These are phyloP conservation scores for Diaporthe australafricana DNA, from an alignment of 2,329 filamentous ascomycete species.

Conservation along the genomic window DNA sequence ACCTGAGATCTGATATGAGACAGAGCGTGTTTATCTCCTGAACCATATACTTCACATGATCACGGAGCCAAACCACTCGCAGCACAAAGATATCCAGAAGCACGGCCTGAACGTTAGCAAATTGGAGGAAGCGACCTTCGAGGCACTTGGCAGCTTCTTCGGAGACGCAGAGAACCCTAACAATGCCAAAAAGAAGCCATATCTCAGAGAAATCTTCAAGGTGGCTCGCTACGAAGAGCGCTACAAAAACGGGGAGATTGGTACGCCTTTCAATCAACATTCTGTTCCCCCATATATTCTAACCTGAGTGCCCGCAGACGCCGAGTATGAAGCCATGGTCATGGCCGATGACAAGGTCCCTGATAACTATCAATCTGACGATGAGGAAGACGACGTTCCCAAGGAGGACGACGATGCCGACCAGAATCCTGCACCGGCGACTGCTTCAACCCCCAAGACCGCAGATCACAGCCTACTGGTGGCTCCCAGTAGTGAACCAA, in stretches of 20 bases:
- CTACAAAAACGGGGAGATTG: conserved; percentile 67
- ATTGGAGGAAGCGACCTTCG: conserved; percentile 68
- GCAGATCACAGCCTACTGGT: conserved; percentile 48
- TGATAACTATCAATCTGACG: conserved; percentile 60
- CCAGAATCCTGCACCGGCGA: conserved; percentile 47
- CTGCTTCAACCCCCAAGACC: conserved; percentile 51
- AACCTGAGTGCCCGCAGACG: conserved; percentile 51
- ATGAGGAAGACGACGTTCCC: conserved; percentile 55
- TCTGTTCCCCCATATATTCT: background rate
- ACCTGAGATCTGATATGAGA: conserved; percentile 28
- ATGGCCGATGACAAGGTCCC: conserved; percentile 64
- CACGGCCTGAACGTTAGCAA: conserved; percentile 65
- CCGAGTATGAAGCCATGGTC: conserved; percentile 59
- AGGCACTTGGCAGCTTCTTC: conserved; percentile 70
- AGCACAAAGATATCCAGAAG: conserved; percentile 65
- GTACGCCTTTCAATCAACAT: conserved; percentile 50
- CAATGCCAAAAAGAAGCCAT: conserved; percentile 66
- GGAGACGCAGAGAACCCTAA: conserved; percentile 63
- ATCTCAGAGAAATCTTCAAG: conserved; percentile 71
- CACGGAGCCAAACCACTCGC: conserved; percentile 59
- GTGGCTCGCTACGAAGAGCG: conserved; percentile 68
- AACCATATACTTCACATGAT: conserved; percentile 71
- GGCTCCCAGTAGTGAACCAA: conserved; percentile 51
- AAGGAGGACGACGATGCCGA: conserved; percentile 57
- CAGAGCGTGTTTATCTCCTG: conserved; percentile 70